These are phyloP conservation scores for Colletotrichum tropicale DNA, from an alignment of 2,329 filamentous ascomycete genomes.

Conservation along the genomic window DNA sequence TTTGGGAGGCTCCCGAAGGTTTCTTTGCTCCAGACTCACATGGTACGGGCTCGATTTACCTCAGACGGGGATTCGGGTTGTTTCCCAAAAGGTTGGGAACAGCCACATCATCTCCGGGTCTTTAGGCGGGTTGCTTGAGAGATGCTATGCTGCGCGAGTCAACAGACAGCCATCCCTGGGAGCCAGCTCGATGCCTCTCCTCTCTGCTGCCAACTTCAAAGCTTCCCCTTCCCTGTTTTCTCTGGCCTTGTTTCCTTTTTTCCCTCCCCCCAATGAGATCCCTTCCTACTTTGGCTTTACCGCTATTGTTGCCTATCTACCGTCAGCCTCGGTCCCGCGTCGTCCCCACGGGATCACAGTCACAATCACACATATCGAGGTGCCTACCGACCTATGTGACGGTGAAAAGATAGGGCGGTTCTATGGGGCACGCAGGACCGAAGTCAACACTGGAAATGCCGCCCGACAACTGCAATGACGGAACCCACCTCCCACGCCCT, in stretches of 20 bases:
- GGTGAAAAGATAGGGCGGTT: neutral
- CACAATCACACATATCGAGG: neutral
- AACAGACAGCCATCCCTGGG: neutral
- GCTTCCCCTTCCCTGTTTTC: constrained; percentile 11
- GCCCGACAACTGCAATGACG: neutral
- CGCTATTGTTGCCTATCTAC: neutral
- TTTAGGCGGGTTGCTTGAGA: neutral
- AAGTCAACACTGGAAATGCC: neutral
- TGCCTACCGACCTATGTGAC: neutral
- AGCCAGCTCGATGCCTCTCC: neutral
- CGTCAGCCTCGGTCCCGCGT: neutral
- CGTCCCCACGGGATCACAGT: neutral
- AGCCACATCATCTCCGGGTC: neutral
- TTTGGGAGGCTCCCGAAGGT: neutral
- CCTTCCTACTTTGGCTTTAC: neutral
- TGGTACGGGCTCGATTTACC: neutral
- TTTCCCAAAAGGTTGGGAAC: neutral
- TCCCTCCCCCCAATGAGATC: neutral
- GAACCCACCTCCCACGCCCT: neutral
- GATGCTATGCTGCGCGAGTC: neutral
- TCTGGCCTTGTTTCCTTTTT: neutral
- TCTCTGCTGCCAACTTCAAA: neutral
- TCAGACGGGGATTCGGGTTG: neutral
- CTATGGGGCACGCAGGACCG: neutral
- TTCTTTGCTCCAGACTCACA: neutral